Conservation (phyloP, 495 filamentous ascomycete species). For the Hypoxylon fuscum region DNA sequence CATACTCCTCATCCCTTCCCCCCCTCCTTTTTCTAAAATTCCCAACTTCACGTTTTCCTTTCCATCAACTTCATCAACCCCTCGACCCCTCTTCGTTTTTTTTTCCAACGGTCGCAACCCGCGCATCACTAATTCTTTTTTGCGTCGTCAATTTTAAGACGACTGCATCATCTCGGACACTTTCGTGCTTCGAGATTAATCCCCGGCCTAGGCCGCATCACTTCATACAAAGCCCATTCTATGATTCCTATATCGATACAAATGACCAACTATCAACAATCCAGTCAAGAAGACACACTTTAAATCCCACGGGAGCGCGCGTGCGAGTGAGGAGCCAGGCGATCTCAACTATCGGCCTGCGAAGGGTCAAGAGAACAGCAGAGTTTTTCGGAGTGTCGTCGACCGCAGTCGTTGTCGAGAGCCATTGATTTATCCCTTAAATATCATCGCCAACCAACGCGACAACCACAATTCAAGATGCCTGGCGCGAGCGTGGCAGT, state of each 20-base stretch:
- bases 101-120: constrained; percentile 48
- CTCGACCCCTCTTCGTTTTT: constrained; percentile 56
- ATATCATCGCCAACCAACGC: constrained; percentile 52
- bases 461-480: constrained; percentile 61
- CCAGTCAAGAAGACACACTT: constrained; percentile 66
- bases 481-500: constrained; percentile 72
- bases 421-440: constrained; percentile 8
- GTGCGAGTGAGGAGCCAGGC: constrained; percentile 61
- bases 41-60: constrained; percentile 46
- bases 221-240: constrained; percentile 47
- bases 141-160: constrained; percentile 47
- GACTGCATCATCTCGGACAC: constrained; percentile 62
- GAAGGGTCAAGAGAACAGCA: constrained; percentile 45
- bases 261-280: constrained; percentile 64
- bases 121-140: constrained; percentile 42
- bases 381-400: constrained; percentile 40
- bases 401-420: constrained; percentile 47
- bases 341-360: constrained; percentile 63
- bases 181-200: constrained; percentile 48
- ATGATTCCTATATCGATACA: constrained; percentile 63
- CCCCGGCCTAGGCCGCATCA: constrained; percentile 45
- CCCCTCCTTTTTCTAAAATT: constrained; percentile 48
- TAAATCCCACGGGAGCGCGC: constrained; percentile 66
- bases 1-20: constrained; percentile 49
- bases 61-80: constrained; percentile 55